These are phyloP conservation scores for Melanomma pulvis-pyrius DNA, from an alignment of 495 filamentous ascomycete species.

Conservation along the genomic window DNA sequence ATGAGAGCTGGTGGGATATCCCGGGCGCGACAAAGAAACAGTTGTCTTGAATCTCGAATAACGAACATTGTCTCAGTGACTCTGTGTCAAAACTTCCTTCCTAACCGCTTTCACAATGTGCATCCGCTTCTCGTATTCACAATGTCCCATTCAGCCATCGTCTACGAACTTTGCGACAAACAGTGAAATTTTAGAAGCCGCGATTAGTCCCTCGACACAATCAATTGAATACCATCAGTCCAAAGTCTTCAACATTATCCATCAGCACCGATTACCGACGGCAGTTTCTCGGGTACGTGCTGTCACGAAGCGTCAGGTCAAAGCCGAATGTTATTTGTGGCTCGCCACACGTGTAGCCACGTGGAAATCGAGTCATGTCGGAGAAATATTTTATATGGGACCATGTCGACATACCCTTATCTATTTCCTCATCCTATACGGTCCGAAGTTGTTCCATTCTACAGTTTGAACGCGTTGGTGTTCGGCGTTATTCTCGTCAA, in stretches of 20 bases:
- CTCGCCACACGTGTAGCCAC: neutral
- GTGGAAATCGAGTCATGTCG: neutral
- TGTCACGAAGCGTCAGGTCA: neutral
- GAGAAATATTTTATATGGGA: neutral
- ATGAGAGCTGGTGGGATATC: slow-evolving; percentile 58
- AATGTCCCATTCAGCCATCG: too few relatives aligned
- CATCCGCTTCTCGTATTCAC: too few relatives aligned
- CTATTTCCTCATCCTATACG: neutral
- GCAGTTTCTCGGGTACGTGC: neutral
- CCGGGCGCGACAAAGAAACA: slow-evolving; percentile 21
- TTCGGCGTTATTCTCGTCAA: neutral
- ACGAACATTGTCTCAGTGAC: too few relatives aligned
- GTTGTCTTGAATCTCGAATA: too few relatives aligned
- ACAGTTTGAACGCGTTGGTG: neutral
- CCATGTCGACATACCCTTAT: neutral
- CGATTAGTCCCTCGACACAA: too few relatives aligned
- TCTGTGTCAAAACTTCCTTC: too few relatives aligned
- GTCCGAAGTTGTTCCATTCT: neutral
- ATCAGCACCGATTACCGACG: neutral
- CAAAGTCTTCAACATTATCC: neutral
- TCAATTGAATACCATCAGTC: too few relatives aligned
- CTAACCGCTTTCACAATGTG: too few relatives aligned
- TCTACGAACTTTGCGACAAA: too few relatives aligned
- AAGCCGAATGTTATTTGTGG: neutral
- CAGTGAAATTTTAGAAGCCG: too few relatives aligned